Conservation (phyloP, 2,329 filamentous ascomycete genomes). For the Diaporthe amygdali region DNA sequence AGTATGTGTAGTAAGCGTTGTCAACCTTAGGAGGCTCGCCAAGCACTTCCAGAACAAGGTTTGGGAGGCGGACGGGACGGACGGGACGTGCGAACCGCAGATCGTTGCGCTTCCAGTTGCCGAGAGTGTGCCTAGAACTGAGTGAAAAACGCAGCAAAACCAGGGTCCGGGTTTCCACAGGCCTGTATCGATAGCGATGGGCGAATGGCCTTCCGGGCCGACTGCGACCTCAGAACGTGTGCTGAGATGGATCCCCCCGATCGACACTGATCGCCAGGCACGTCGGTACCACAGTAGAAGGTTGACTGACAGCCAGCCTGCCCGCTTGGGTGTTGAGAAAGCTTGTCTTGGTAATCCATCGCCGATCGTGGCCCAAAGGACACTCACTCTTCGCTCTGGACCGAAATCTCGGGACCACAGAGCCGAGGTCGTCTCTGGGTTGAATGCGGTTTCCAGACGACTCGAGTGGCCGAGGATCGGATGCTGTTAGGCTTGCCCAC, state of each 20-base stretch:
- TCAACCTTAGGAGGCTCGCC: neutral
- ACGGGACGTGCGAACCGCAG: neutral
- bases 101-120: neutral
- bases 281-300: constrained; percentile 8
- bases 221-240: constrained; percentile 10
- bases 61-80: neutral
- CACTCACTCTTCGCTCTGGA: neutral
- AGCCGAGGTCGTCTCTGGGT: neutral
- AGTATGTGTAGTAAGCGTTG: neutral
- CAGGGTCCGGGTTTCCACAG: neutral
- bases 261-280: constrained; percentile 22
- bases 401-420: neutral
- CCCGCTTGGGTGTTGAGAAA: neutral
- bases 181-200: constrained; percentile 20
- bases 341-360: constrained; percentile 16
- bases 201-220: neutral
- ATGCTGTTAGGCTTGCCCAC: neutral
- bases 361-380: constrained; percentile 3
- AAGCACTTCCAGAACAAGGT: constrained; percentile 14
- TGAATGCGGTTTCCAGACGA: neutral
- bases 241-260: constrained; percentile 1
- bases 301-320: neutral
- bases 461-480: neutral
- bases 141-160: neutral
- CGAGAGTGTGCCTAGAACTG: neutral